Percentiles rank a stretch among this genome's conserved stretches.
Conservation (phyloP, 306 rosid species). For the Benincasa hispida region DNA sequence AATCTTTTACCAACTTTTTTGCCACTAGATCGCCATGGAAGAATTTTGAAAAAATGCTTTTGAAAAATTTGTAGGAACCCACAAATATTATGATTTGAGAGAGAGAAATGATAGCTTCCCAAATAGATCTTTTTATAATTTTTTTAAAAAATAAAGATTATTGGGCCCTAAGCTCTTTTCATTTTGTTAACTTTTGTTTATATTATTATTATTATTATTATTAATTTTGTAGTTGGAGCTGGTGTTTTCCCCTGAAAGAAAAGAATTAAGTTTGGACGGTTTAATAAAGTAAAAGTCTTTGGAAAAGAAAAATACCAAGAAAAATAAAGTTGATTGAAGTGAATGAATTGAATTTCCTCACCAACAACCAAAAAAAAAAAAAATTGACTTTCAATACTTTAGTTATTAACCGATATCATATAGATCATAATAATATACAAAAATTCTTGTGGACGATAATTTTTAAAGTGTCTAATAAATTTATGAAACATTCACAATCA, state of each 20-base stretch:
- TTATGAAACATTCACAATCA: too few relatives aligned
- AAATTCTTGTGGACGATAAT: too few relatives aligned
- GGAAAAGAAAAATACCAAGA: neutral
- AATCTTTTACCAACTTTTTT: slow-evolving; percentile 1
- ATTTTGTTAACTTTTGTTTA: neutral
- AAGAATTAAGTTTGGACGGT: neutral
- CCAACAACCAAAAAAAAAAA: too few relatives aligned
- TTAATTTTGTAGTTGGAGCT: neutral
- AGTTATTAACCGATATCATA: too few relatives aligned
- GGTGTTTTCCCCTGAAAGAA: neutral
- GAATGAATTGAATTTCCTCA: neutral
- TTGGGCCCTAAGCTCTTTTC: neutral
- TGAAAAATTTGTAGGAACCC: slow-evolving; percentile 12
- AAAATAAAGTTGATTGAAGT: neutral
- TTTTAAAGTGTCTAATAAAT: too few relatives aligned
- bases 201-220: too few relatives aligned
- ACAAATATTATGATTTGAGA: neutral
- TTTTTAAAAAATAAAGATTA: neutral
- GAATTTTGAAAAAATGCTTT: slow-evolving; percentile 2
- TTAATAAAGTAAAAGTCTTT: neutral
- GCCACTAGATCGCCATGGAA: neutral
- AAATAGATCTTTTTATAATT: neutral
- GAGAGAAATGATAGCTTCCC: neutral
- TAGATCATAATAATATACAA: too few relatives aligned
- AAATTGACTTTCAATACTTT: too few relatives aligned